Percentiles rank a stretch among this genome's conserved stretches.
Conservation (phyloP, 129 eudicot genomes). For the Ambrosia trifida region DNA sequence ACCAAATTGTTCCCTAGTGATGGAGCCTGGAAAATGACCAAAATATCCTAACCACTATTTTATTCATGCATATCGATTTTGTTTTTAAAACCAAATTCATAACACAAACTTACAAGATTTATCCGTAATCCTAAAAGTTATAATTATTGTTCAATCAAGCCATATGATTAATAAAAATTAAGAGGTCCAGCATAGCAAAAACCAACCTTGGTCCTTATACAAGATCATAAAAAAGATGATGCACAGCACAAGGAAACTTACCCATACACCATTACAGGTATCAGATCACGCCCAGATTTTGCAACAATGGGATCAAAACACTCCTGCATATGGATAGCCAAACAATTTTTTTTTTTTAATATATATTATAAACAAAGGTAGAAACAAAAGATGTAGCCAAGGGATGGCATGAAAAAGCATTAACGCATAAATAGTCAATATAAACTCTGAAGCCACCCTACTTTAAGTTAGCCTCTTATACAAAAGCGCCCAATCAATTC, state of each 20-base stretch:
- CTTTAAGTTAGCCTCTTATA: neutral
- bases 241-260: slow-evolving; percentile 26
- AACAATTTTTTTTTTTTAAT: neutral
- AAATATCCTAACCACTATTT: no score
- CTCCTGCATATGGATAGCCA: slow-evolving; percentile 56
- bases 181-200: no score
- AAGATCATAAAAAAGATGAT: neutral
- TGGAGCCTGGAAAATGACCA: no score
- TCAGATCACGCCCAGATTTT: slow-evolving; percentile 86
- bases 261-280: slow-evolving; percentile 99
- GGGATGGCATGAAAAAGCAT: neutral
- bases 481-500: neutral
- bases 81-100: no score
- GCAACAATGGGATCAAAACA: slow-evolving; percentile 94
- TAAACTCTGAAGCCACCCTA: neutral
- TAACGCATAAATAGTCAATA: neutral
- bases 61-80: no score
- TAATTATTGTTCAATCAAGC: no score
- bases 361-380: neutral
- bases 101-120: no score
- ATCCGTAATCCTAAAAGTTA: no score
- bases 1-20: no score
- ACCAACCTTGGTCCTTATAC: no score
- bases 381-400: slow-evolving; percentile 5
- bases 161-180: no score